Base-by-base conservation (phyloP, 1,284 basidiomycete species). In the Ustilago crameri region DNA sequence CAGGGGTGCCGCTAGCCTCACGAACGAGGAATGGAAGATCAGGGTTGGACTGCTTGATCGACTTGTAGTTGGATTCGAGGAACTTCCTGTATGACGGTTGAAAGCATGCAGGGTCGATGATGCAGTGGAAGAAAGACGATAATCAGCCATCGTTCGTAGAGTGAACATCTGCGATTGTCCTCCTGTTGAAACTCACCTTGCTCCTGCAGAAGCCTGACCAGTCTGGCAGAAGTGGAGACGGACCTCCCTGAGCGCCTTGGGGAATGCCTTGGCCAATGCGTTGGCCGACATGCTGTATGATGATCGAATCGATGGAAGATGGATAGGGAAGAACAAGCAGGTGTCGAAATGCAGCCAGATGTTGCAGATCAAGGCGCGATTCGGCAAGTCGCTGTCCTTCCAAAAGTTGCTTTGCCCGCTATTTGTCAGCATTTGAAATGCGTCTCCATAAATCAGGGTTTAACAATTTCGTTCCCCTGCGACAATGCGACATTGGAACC, bases 21-120 rank as follows among this genome's bases (percentile, higher is more conserved):
- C 82, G 75, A 17, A 83, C 68, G 22, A 83, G 75, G 71, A 83
- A 77, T 14, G 82, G 81, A 18, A 82, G 62, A 15, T 76, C 65
- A 8, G 82, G 82, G 62, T 83, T 83, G 44, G 74, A 69, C 58
- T 74, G 50, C 78, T 83, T 83, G 72, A 83, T 71, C 30, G 70
- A 48, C 51, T 69, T 64, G 70, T 82, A 83, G 67, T 81, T 74
- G 55, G 66, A 42, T 43, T 77, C 59, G 47, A 83, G 56, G 72
- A 82, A 83, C 59, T 81, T 74, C 23, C 81, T 82, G 59, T 41
- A 3, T 4, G 18, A 17, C 14, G 22, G n/a, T n/a, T n/a, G n/a
- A n/a, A n/a, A n/a, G n/a, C n/a, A n/a, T n/a, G n/a, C n/a, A n/a
- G n/a, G n/a, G n/a, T n/a, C n/a, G n/a, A n/a, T n/a, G n/a, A n/a